Base-by-base conservation (phyloP, 2,329 filamentous ascomycete species). In the Sporothrix phasma region DNA sequence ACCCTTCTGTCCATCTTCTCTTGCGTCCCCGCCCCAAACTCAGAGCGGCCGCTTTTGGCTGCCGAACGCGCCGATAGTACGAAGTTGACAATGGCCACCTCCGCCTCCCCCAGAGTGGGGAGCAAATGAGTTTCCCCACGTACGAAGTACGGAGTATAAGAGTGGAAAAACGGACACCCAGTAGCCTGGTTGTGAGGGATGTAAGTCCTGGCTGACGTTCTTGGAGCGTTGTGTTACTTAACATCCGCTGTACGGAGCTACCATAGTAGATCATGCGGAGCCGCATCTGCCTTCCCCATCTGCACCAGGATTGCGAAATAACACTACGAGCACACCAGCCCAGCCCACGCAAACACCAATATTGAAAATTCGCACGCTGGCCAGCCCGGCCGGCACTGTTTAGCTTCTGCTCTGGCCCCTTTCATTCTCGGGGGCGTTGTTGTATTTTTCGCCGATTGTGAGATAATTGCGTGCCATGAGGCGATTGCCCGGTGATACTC, bases 201-300 rank as follows among this genome's bases (percentile, higher is more conserved):
- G 19, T n/a, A n/a, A n/a, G n/a, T 41, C 53, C 10, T 11, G 3
- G 41, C 53, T 24, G 34, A 6, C 5, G 29, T 22, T 19, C 19
- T 19, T 26, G 13, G 53, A 22, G 51, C n/a, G 51, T 24, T 8
- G 51, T 22, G 10, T 45, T 58, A n/a, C 7, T 58, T 26, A 24
- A 58, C 29, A 58, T 63, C 53, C 43, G 53, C 11, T 63, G 41
- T 41, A 49, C 53, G 53, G 53, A 64, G 62, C 17, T 51, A 19
- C 53, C 39, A 11, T n/a, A 15, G 54, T 17, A 59, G 43, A 58
- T 64, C 34, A 31, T 49, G 62, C 62, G 62, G 54, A 64, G 45
- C 54, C 62, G 62, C 62, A 64, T 59, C 62, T 59, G 53, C 39
- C 5, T 45, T 47, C 41, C 19, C 39, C 34, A 59, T 59, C 53